Conservation (phyloP, 1,284 basidiomycete species). For the Acaromyces ingoldii region DNA sequence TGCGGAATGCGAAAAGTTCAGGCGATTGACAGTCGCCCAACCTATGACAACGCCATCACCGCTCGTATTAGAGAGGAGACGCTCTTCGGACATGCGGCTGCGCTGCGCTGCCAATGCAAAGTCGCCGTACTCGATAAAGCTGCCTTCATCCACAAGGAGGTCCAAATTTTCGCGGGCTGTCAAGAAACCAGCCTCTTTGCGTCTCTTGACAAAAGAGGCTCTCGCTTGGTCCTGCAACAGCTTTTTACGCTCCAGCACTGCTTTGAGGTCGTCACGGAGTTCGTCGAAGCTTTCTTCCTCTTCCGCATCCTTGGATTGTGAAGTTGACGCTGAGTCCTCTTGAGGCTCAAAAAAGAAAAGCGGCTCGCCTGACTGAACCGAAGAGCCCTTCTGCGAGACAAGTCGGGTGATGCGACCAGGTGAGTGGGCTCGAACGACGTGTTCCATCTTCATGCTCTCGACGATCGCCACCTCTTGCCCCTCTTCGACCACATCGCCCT, state of each 20-base stretch:
- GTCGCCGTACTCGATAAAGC: slow-evolving; percentile 28
- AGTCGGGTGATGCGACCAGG: slow-evolving; percentile 10
- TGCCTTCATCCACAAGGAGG: slow-evolving; percentile 32
- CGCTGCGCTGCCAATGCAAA: slow-evolving; percentile 24
- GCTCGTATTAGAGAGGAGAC: slow-evolving; percentile 16
- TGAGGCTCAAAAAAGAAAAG: slow-evolving; percentile 13
- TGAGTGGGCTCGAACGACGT: slow-evolving; percentile 2
- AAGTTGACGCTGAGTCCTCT: background rate
- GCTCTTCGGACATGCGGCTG: background rate
- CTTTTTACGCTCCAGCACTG: slow-evolving; percentile 9
- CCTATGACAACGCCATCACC: slow-evolving; percentile 34
- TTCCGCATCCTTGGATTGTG: background rate
- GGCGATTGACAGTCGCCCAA: slow-evolving; percentile 16
- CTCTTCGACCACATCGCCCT: slow-evolving; percentile 93
- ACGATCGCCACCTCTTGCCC: slow-evolving; percentile 76
- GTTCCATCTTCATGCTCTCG: slow-evolving; percentile 62
- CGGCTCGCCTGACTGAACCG: slow-evolving; percentile 12
- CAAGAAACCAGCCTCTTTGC: slow-evolving; percentile 21
- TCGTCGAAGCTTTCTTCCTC: slow-evolving; percentile 9
- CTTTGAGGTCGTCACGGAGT: slow-evolving; percentile 18
- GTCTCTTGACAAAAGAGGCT: slow-evolving; percentile 13
- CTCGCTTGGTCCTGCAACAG: slow-evolving; percentile 12
- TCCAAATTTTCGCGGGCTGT: slow-evolving; percentile 28
- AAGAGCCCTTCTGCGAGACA: slow-evolving; percentile 10
- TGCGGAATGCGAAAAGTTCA: slow-evolving; percentile 6